Evolutionary conservation across 805 yeast species (phyloP).

Genomic region (Kodamaea nitidulidarum): DNA sequence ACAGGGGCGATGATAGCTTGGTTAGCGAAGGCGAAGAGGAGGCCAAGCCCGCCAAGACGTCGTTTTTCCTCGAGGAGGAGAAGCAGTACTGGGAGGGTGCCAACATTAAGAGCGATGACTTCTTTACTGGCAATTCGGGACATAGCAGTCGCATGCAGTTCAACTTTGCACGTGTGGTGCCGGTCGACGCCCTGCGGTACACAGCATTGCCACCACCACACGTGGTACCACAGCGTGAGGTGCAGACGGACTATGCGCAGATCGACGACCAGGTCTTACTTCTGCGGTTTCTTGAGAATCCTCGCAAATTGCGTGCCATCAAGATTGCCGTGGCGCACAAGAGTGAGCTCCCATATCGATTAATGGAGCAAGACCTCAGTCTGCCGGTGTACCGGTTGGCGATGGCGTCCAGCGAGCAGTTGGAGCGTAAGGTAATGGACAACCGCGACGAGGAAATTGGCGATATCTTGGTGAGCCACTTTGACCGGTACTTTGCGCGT

Average conservation of each 20-base stretch:
- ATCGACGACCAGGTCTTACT: constrained; percentile 10
- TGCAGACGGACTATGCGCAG: constrained; percentile 7
- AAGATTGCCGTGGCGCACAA: constrained; percentile 13
- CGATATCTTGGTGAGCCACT: constrained; percentile 9
- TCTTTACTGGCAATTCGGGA: neutral
- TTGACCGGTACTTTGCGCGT: constrained; percentile 15
- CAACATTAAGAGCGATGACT: neutral
- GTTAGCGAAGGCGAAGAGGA: neutral
- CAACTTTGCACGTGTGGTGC: constrained; percentile 1
- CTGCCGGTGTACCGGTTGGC: constrained; percentile 8
- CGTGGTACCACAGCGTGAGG: constrained; percentile 6
- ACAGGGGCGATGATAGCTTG: constrained; percentile 1
- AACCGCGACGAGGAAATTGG: constrained; percentile 9
- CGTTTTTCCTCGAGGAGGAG: constrained; percentile 1
- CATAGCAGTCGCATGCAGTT: neutral
- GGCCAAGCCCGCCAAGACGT: neutral
- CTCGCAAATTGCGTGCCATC: constrained; percentile 5
- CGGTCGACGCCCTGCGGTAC: neutral
- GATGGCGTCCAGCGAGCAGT: constrained; percentile 3
- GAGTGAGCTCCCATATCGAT: constrained; percentile 11
- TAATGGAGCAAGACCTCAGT: constrained; percentile 1
- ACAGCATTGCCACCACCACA: constrained; percentile 1
- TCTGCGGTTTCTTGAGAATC: constrained; percentile 10
- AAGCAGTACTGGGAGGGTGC: constrained; percentile 1
- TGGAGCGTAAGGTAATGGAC: constrained; percentile 3